Conservation (phyloP, 2,329 filamentous ascomycete species). For the Fusarium sp. region DNA sequence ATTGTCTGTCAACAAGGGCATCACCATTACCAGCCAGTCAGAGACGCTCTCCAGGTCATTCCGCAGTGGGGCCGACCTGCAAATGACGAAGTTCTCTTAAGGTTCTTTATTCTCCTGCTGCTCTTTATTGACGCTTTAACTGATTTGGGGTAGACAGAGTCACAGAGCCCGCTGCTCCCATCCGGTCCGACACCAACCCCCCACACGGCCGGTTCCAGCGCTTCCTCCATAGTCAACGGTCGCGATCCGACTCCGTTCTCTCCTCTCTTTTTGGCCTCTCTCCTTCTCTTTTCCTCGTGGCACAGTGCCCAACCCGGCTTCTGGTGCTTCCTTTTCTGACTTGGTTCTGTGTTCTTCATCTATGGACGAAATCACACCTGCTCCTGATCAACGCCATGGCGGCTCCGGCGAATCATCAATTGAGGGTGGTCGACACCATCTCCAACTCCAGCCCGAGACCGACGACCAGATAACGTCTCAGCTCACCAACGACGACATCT, state of each 20-base stretch:
- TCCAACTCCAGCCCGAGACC: conserved; percentile 13
- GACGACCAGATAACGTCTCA: conserved; percentile 19
- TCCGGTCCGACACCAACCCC: conserved; percentile 9
- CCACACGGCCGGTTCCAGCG: conserved; percentile 20
- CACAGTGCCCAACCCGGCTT: conserved; percentile 3
- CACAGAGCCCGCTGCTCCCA: neutral
- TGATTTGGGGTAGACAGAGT: conserved; percentile 10
- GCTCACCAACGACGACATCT: conserved; percentile 5
- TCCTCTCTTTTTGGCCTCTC: conserved; percentile 8
- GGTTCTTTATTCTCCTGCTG: conserved; percentile 30
- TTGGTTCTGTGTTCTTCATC: conserved; percentile 18
- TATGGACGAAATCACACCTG: conserved; percentile 48
- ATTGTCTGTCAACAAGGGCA: conserved; percentile 16
- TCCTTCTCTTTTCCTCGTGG: neutral
- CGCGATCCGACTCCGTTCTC: conserved; percentile 5
- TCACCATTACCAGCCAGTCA: conserved; percentile 35
- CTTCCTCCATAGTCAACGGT: conserved; percentile 34
- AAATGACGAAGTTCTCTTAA: conserved; percentile 36
- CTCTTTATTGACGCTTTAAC: conserved; percentile 20
- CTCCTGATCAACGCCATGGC: conserved; percentile 33
- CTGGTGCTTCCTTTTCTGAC: conserved; percentile 5
- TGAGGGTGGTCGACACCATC: conserved; percentile 16
- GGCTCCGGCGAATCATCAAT: conserved; percentile 33
- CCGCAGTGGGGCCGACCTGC: conserved; percentile 23
- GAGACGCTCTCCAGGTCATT: conserved; percentile 27